A percentile compares a stretch with the other conserved stretches of the same genome.
phyloP scores from a whole-genome alignment of 2,329 filamentous ascomycete species.

The Emergomyces orientalis region DNA sequence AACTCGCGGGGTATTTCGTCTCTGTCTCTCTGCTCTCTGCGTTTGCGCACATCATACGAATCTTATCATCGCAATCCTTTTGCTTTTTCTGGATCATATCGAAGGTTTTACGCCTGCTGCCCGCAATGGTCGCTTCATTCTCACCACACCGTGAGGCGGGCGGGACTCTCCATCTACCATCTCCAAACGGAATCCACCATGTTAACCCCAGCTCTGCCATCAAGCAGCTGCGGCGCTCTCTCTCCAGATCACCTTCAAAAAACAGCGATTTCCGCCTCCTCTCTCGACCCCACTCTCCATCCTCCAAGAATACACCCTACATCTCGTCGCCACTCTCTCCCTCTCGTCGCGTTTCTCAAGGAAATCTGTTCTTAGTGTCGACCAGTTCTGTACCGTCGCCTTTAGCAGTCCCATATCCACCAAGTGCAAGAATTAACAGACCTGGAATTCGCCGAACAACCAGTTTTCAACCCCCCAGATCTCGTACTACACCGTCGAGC shows the following conservation, averaged over 20 bases:
- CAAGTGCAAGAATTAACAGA: conserved; percentile 52
- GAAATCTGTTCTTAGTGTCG: conserved; percentile 44
- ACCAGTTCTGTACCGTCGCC: conserved; percentile 42
- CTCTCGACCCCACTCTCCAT: conserved; percentile 42
- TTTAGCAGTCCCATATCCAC: conserved; percentile 55
- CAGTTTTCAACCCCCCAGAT: conserved; percentile 37
- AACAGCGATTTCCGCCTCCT: conserved; percentile 58
- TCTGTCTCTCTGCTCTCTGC: neutral
- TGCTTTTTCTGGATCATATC: neutral
- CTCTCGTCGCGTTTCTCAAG: conserved; percentile 42
- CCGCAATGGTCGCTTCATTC: conserved; percentile 39
- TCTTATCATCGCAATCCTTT: neutral
- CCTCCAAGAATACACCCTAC: conserved; percentile 41
- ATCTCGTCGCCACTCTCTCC: conserved; percentile 50
- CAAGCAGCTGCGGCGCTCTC: conserved; percentile 71
- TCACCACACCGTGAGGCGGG: conserved; percentile 47
- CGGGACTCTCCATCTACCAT: conserved; percentile 76
- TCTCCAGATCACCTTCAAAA: conserved; percentile 91
- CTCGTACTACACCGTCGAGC: conserved; percentile 66
- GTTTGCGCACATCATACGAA: neutral
- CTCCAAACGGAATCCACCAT: conserved; percentile 72
- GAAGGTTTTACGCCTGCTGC: neutral
- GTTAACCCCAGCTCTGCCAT: conserved; percentile 76
- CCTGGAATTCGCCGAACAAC: conserved; percentile 34
- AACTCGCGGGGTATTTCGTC: neutral